A percentile compares a stretch with the other conserved stretches of the same genome.
These are phyloP conservation scores for Mucor circinelloides DNA, from an alignment of 371 early-diverging fungal genomes.

Conservation along the genomic window DNA sequence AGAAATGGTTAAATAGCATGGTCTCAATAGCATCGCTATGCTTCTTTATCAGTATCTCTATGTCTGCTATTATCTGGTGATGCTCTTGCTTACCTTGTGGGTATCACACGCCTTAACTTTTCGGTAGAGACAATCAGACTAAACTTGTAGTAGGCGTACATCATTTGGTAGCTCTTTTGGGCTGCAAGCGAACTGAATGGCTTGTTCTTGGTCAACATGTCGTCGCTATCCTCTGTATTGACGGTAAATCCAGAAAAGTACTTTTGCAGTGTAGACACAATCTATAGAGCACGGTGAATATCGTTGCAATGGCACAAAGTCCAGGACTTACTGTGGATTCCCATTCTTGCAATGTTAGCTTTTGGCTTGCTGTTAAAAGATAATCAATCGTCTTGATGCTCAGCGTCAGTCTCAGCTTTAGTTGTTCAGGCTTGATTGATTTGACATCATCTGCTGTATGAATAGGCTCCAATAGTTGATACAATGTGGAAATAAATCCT, in stretches of 20 bases:
- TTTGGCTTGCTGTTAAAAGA: slow-evolving; percentile 53
- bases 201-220: slow-evolving; percentile 7
- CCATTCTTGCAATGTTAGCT: slow-evolving; percentile 57
- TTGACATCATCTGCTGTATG: slow-evolving; percentile 16
- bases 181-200: slow-evolving; percentile 28
- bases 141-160: slow-evolving; percentile 62
- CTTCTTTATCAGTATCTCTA: not conserved
- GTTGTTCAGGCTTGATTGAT: slow-evolving; percentile 9
- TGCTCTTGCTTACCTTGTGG: slow-evolving; percentile 50
- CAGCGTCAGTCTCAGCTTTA: slow-evolving; percentile 45
- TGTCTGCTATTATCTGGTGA: not conserved
- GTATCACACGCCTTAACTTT: slow-evolving; percentile 58
- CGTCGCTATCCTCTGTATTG: slow-evolving; percentile 24
- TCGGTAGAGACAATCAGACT: slow-evolving; percentile 58
- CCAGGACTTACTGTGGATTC: slow-evolving; percentile 50
- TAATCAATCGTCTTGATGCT: slow-evolving; percentile 59
- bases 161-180: slow-evolving; percentile 60
- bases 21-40: slow-evolving; percentile 58
- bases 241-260: slow-evolving; percentile 65
- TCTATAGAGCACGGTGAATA: slow-evolving; percentile 30
- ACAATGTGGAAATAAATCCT: slow-evolving; percentile 45
- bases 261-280: slow-evolving; percentile 63
- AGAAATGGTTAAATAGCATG: slow-evolving; percentile 53
- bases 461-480: slow-evolving; percentile 44
- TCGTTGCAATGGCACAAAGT: too few relatives aligned